Base-by-base conservation (phyloP, 2,329 filamentous ascomycete genomes). In the Penicillium psychrosexuale region DNA sequence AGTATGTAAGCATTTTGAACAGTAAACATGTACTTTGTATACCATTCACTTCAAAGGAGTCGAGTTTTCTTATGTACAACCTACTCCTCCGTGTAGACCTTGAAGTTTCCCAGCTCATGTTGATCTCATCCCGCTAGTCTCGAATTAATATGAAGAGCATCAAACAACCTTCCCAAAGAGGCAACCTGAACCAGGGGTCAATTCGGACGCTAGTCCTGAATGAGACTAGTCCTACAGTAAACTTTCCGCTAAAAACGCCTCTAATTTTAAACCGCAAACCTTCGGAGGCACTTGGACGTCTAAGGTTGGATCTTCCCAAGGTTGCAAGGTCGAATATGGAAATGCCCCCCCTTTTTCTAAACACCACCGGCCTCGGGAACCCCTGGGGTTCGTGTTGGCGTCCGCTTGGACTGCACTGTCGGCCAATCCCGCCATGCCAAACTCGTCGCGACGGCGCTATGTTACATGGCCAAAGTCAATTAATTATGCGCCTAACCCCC, bases 361-460 rank as follows among this genome's bases (percentile, higher is more conserved):
- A 5, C 15, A 19, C 39, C n/a, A 39, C 13, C 43, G 43, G 11
- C 46, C 46, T 47, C 37, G 49, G 47, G 53, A 64, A 59, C 59
- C 52, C 59, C 59, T 58, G 57, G 59, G 58, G 51, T 47, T 30
- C 45, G n/a, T 48, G n/a, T 12, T 24, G 27, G 27, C 22, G 8
- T 34, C 51, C 51, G 39, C 46, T 54, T 50, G 27, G 30, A 49
- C 45, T 15, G 3, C 38, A 27, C 22, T 17, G 42, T 33, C 36
- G 19, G 37, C 47, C 47, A 49, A 49, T 49, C 36, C 36, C 45
- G 37, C 36, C 13, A 4, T 49, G 37, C 37, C 11, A 24, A 49
- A 24, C n/a, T 12, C 13, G 17, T 37, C 46, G 38, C 40, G 52
- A 47, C 46, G 5, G 19, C 8, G 31, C 15, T 44, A 53, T 45